Percentiles rank a stretch among this genome's conserved stretches.
Conservation (phyloP, 495 filamentous ascomycete genomes). For the Penicillium samsonianum region DNA sequence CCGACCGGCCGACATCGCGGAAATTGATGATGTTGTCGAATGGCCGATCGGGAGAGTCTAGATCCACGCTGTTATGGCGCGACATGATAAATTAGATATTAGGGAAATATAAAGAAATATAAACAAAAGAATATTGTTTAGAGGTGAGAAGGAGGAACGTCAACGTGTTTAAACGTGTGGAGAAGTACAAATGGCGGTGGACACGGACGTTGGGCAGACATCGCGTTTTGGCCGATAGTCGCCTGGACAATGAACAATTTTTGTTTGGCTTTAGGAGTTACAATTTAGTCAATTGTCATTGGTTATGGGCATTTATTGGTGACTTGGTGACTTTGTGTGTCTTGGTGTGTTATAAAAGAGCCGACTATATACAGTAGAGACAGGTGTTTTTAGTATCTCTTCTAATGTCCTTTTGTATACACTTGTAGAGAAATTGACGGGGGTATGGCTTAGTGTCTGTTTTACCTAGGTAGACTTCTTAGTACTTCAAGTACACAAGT, state of each 20-base stretch:
- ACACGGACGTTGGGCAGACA: slow-evolving; percentile 27
- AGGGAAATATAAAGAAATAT: slow-evolving; percentile 5
- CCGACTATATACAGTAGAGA: not conserved
- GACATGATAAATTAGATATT: slow-evolving; percentile 21
- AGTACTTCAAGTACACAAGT: too few species aligned
- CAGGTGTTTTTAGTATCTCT: not conserved
- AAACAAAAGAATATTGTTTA: slow-evolving; percentile 1
- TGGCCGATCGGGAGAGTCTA: slow-evolving; percentile 45
- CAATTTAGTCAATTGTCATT: not conserved
- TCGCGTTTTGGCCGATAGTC: slow-evolving; percentile 19
- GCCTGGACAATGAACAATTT: slow-evolving; percentile 14
- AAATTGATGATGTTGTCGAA: slow-evolving; percentile 79
- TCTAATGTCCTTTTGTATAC: too few species aligned
- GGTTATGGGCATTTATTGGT: not conserved
- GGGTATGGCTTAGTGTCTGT: not conserved
- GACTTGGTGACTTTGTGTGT: too few species aligned
- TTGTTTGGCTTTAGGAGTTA: not conserved
- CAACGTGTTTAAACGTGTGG: slow-evolving; percentile 13
- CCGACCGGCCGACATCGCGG: slow-evolving; percentile 75
- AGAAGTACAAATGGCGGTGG: slow-evolving; percentile 33
- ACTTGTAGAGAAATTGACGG: not conserved
- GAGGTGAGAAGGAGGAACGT: not conserved
- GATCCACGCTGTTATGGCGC: slow-evolving; percentile 41
- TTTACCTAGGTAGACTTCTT: not conserved
- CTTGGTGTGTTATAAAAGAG: not conserved